phyloP scores from a whole-genome alignment of 129 eudicot species.

The Apium graveolens region DNA sequence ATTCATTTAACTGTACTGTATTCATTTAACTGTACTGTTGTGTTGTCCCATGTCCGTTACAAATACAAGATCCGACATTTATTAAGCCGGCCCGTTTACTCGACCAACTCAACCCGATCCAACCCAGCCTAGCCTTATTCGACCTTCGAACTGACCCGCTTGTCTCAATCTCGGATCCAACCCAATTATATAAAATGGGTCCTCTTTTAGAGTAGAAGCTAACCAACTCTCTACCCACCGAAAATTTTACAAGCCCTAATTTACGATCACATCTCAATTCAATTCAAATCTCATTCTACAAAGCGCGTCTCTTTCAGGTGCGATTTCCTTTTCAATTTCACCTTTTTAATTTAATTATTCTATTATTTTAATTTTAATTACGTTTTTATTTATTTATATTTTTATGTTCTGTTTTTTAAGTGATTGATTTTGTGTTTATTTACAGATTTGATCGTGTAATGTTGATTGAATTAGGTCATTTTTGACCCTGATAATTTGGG shows the following conservation, averaged over 20 bases:
- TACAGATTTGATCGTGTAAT: neutral
- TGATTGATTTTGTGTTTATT: neutral
- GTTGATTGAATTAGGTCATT: neutral
- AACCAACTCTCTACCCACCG: neutral
- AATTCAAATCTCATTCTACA: neutral
- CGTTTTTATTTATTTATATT: neutral
- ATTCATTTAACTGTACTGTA: too few species aligned
- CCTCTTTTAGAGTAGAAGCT: neutral
- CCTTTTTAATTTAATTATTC: neutral
- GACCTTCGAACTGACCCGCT: neutral
- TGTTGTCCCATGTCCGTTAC: too few species aligned
- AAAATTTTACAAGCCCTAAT: neutral
- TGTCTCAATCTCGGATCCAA: neutral
- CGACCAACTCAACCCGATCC: too few species aligned
- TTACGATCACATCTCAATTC: neutral
- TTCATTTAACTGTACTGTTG: too few species aligned
- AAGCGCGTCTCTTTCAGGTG: neutral
- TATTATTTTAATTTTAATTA: neutral
- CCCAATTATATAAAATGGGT: neutral
- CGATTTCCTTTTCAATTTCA: neutral
- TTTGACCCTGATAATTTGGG: slow-evolving; percentile 9
- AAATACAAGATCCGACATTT: too few species aligned
- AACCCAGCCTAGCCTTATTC: neutral
- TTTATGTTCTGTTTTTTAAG: neutral
- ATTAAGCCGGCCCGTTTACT: too few species aligned